These are phyloP conservation scores for Vigna nakashimae DNA, from an alignment of 306 rosid genomes.

Conservation along the genomic window DNA sequence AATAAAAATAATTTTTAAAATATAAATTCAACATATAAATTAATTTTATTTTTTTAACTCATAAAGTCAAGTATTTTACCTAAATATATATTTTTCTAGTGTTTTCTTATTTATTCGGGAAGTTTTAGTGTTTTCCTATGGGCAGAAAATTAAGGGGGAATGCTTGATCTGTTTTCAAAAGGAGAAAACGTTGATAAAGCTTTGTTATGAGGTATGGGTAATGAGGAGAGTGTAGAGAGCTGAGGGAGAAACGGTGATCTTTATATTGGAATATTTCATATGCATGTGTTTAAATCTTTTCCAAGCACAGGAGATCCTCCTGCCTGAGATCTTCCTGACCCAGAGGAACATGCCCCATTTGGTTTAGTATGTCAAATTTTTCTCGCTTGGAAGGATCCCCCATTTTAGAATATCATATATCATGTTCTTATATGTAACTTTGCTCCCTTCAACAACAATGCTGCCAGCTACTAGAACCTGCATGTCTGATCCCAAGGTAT, in stretches of 20 bases:
- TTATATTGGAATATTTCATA: constrained; percentile 57
- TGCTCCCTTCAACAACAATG: constrained; percentile 51
- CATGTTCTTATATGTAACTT: constrained; percentile 38
- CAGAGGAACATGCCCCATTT: constrained; percentile 74
- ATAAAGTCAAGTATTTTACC: too few relatives aligned
- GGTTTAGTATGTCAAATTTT: constrained; percentile 66
- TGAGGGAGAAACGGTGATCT: constrained; percentile 51
- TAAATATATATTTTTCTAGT: too few relatives aligned
- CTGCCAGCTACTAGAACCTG: too few relatives aligned
- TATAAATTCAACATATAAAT: too few relatives aligned
- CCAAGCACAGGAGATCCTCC: constrained; percentile 55
- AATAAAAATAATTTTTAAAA: too few relatives aligned
- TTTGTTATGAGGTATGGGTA: constrained; percentile 45
- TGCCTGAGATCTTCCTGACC: constrained; percentile 68
- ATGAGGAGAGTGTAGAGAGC: constrained; percentile 42
- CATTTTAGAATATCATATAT: constrained; percentile 34
- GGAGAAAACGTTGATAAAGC: constrained; percentile 53
- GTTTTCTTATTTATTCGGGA: constrained; percentile 30
- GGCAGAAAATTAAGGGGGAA: constrained; percentile 18
- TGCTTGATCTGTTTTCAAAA: constrained; percentile 39
- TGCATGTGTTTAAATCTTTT: constrained; percentile 47
- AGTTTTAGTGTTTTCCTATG: constrained; percentile 37
- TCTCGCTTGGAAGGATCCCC: constrained; percentile 66
- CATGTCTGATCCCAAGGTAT: constrained; percentile 1
- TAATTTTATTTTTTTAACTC: too few relatives aligned